Conservation (phyloP, 768 basidiomycete genomes). For the Termitomyces sp. region DNA sequence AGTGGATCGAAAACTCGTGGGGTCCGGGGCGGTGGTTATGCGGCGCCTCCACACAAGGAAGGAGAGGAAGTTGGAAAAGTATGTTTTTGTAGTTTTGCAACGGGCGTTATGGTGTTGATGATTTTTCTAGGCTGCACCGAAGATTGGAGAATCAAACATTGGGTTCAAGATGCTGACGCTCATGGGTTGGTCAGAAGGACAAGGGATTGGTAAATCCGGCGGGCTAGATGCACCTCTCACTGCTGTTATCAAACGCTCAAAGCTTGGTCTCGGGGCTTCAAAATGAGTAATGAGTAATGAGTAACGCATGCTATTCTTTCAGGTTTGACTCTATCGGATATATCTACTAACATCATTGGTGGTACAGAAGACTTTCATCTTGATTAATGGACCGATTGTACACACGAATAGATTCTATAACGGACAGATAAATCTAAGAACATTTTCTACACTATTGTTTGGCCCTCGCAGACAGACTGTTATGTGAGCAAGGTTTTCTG, state of each 20-base stretch:
- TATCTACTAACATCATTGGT: not conserved
- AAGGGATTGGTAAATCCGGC: conserved; percentile 59
- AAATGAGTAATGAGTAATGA: too few relatives aligned
- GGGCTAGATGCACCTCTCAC: conserved; percentile 75
- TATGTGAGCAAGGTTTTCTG: not conserved
- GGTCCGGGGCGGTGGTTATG: conserved; percentile 17
- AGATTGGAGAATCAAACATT: conserved; percentile 72
- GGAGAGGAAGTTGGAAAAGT: conserved; percentile 88
- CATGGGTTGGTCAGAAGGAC: conserved; percentile 92
- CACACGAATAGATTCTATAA: not conserved
- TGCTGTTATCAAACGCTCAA: conserved; percentile 83
- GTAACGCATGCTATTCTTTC: conserved; percentile 2
- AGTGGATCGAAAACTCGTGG: conserved; percentile 24
- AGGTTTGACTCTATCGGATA: not conserved
- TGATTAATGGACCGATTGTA: not conserved
- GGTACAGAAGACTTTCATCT: not conserved
- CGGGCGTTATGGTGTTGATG: not conserved
- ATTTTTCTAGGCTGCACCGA: conserved; percentile 62
- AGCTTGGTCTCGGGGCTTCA: conserved; percentile 75
- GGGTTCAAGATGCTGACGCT: conserved; percentile 83
- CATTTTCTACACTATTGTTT: not conserved
- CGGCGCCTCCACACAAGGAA: conserved; percentile 55
- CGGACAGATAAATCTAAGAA: not conserved
- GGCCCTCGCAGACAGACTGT: not conserved
- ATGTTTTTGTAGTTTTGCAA: not conserved